A percentile compares a stretch with the other conserved stretches of the same genome.
Conservation (phyloP, 2,329 filamentous ascomycete species). For the Dactylellina parvicollis region DNA sequence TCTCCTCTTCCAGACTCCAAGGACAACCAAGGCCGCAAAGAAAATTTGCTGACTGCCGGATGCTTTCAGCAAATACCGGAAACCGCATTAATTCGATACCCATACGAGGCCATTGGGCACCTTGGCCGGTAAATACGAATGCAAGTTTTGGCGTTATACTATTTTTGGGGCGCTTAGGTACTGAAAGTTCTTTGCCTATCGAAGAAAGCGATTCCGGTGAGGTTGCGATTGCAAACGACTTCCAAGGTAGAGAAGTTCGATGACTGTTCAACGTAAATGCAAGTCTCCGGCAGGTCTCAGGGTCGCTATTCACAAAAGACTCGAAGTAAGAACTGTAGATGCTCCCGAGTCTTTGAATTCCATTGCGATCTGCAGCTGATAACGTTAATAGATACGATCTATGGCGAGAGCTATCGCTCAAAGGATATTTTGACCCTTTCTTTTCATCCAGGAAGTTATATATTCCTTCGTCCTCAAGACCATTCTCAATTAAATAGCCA, state of each 20-base stretch:
- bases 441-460: background rate
- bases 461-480: background rate
- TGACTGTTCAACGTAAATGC: conserved; percentile 18
- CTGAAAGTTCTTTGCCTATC: background rate
- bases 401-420: background rate
- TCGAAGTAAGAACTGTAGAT: background rate
- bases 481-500: conserved; percentile 3
- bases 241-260: conserved; percentile 23
- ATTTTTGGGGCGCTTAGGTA: background rate
- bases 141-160: conserved; percentile 8
- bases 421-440: background rate
- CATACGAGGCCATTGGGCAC: conserved; percentile 64
- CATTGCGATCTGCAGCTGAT: conserved; percentile 25
- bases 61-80: conserved; percentile 16
- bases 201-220: background rate
- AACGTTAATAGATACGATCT: conserved; percentile 15
- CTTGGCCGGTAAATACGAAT: conserved; percentile 64
- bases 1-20: conserved; percentile 20
- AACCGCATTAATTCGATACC: conserved; percentile 58
- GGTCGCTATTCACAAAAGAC: background rate
- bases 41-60: conserved; percentile 2
- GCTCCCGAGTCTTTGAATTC: conserved; percentile 8
- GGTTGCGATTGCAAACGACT: conserved; percentile 5
- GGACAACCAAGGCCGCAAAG: conserved; percentile 9
- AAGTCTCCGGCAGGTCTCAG: conserved; percentile 1